Conservation (phyloP, 768 basidiomycete species). For the Mycena latifolia region DNA sequence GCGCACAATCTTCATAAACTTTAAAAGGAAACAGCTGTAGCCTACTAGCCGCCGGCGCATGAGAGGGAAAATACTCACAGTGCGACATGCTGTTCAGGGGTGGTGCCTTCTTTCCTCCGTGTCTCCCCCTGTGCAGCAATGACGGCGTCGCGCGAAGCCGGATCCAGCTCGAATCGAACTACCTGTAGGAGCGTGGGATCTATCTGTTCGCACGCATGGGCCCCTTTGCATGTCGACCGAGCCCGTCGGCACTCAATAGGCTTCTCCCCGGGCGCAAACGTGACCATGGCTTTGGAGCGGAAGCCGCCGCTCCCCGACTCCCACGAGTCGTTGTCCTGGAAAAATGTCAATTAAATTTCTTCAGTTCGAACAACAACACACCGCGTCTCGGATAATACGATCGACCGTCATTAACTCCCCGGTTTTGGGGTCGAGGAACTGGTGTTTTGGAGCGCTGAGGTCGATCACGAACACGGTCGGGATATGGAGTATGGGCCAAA, state of each 20-base stretch:
- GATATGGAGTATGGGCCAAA: background rate
- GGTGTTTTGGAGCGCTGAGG: background rate
- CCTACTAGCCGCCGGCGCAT: too few relatives aligned
- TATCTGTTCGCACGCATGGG: background rate
- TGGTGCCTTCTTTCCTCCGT: background rate
- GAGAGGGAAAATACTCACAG: background rate
- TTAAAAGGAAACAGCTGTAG: background rate
- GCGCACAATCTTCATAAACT: background rate
- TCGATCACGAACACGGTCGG: slow-evolving; percentile 2
- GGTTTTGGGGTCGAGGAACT: background rate
- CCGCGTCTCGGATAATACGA: background rate
- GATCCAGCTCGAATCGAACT: slow-evolving; percentile 8
- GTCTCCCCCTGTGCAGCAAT: background rate
- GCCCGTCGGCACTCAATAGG: background rate
- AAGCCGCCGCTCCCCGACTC: too few relatives aligned
- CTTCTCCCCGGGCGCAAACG: background rate
- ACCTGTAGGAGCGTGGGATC: background rate
- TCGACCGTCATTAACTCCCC: background rate
- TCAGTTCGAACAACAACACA: background rate
- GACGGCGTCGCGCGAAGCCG: background rate
- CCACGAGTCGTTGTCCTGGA: slow-evolving; percentile 23
- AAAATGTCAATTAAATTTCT: background rate
- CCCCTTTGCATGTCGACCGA: background rate
- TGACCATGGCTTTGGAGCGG: background rate
- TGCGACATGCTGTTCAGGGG: background rate